These are phyloP conservation scores for Cercospora sp. DNA, from an alignment of 2,329 filamentous ascomycete species.

Conservation along the genomic window DNA sequence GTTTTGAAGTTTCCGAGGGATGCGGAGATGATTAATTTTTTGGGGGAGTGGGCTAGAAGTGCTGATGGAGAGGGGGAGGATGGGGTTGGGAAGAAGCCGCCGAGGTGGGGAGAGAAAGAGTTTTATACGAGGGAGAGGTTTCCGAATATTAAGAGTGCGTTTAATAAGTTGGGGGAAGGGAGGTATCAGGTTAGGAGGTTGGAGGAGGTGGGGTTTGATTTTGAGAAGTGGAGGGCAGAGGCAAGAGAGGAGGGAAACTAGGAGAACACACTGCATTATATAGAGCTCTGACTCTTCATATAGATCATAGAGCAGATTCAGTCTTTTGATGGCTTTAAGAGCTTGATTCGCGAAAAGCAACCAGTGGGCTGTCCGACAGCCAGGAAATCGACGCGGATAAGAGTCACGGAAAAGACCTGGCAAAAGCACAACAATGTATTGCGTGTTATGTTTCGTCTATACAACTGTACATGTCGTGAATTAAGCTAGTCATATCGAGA, in stretches of 20 bases:
- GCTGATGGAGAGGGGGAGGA: constrained; percentile 42
- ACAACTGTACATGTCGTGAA: not conserved
- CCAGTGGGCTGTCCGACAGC: not conserved
- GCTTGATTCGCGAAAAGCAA: not conserved
- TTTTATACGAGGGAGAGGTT: constrained; percentile 72
- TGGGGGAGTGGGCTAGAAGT: constrained; percentile 61
- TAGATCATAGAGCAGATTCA: not conserved
- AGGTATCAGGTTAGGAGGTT: constrained; percentile 61
- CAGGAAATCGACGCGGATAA: no score
- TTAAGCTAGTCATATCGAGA: not conserved
- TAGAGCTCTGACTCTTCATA: not conserved
- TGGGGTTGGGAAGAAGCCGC: constrained; percentile 61
- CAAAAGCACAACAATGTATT: not conserved
- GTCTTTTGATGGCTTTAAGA: not conserved
- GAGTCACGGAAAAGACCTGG: no score
- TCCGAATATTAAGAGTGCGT: constrained; percentile 68
- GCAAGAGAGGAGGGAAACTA: constrained; percentile 11
- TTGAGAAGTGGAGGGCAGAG: constrained; percentile 36
- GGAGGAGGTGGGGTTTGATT: constrained; percentile 64
- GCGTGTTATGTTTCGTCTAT: not conserved
- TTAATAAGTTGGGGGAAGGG: constrained; percentile 63
- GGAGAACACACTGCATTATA: not conserved
- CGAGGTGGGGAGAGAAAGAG: constrained; percentile 68
- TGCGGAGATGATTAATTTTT: constrained; percentile 67
- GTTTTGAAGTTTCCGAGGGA: constrained; percentile 61